Base-by-base conservation (phyloP, 2,329 filamentous ascomycete genomes). In the Verticillium tricorpus region DNA sequence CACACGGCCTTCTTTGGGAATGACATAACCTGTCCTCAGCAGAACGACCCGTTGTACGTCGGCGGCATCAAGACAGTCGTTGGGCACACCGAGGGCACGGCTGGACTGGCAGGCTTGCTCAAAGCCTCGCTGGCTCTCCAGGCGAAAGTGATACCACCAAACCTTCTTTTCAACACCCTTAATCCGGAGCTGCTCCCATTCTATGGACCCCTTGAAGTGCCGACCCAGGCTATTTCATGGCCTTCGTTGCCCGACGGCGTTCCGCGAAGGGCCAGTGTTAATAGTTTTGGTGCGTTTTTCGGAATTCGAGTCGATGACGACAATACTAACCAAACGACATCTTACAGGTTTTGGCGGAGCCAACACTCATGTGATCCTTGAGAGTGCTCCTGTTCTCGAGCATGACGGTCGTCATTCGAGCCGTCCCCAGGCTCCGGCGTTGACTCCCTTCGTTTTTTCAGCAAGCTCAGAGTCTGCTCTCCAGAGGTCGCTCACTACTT, bases 321-420 rank as follows among this genome's bases (percentile, higher is more conserved):
- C 14, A 3, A 35, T 11, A 14, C 34, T 35, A 14, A 35, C 14
- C 14, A 5, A 28, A 14, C 9, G 34, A 65, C 59, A 76, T 73
- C 6, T 80, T 80, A 61, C 14, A 40, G 79, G 79, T 2, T 80
- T 77, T 28, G 78, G 79, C 17, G 80, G 79, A 45, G 75, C 76
- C 17, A 81, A 80, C 62, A 76, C 74, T 0, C 79, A 82, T 62
- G 69, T 71, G 3, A 75, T 81, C 15, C 63, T 82, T 57, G 63
- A 64, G 17, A 40, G 59, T 12, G 64, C 59, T n/a, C n/a, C 60
- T 15, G n/a, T 45, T 5, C 17, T 8, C 11, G 61, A 64, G 35
- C 55, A 58, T 35, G 2, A 35, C 6, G 0, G 11, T 31, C 1
- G 22, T 12, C 17, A 28, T 9, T 40, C 34, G 17, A 12, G 55